A percentile compares a stretch with the other conserved stretches of the same genome.
Evolutionary conservation across 2,329 filamentous ascomycete species (phyloP).

Genomic region (Chaetomium olivaceum): DNA sequence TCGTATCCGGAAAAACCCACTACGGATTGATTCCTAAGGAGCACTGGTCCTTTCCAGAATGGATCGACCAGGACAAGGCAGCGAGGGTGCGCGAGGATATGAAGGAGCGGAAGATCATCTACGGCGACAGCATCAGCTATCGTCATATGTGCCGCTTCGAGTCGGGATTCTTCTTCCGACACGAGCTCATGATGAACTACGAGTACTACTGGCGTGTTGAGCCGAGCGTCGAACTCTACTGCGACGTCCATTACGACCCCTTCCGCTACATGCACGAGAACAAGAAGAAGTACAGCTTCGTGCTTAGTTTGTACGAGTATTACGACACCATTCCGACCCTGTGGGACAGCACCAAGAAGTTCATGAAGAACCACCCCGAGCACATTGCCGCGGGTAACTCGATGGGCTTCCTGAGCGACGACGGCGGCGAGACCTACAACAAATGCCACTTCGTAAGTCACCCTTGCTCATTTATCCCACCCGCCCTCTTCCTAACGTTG

Average conservation of each 20-base stretch:
- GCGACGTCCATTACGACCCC: constrained; percentile 91
- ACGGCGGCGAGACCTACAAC: constrained; percentile 90
- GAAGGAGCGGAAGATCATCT: constrained; percentile 93
- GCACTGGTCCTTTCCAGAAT: constrained; percentile 96
- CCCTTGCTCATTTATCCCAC: neutral
- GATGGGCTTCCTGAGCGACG: constrained; percentile 88
- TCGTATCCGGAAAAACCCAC: constrained; percentile 89
- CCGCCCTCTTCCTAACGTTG: constrained; percentile 24
- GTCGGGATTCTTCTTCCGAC: constrained; percentile 98
- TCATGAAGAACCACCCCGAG: constrained; percentile 86
- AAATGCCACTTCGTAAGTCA: constrained; percentile 88
- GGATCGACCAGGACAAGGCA: constrained; percentile 94
- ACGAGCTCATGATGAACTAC: constrained; percentile 89
- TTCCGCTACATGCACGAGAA: constrained; percentile 97
- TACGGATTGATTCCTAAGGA: constrained; percentile 88
- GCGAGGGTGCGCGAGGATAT: constrained; percentile 90
- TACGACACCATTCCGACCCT: constrained; percentile 93
- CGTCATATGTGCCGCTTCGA: constrained; percentile 99
- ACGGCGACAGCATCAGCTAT: constrained; percentile 95
- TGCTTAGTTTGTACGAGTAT: constrained; percentile 94
- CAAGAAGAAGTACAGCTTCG: constrained; percentile 98
- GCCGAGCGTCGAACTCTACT: constrained; percentile 93
- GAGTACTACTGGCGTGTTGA: constrained; percentile 99
- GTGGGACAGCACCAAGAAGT: constrained; percentile 94
- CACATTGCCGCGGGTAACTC: constrained; percentile 83